Percentiles rank a stretch among this genome's conserved stretches.
These are phyloP conservation scores for Heterobasidion irregulare DNA, from an alignment of 1,284 basidiomycete species.

Conservation along the genomic window DNA sequence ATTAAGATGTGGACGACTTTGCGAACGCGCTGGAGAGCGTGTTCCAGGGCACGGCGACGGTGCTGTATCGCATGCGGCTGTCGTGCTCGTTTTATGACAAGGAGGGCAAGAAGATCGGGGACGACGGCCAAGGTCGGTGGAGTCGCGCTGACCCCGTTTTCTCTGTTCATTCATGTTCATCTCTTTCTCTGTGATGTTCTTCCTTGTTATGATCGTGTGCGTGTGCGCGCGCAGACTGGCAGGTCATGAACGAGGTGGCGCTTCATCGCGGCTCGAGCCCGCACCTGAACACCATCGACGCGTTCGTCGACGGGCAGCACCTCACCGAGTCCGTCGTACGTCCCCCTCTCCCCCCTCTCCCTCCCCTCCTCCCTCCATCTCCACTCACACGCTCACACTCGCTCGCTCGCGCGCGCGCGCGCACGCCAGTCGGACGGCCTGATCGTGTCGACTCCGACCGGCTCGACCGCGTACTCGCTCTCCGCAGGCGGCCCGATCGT, in stretches of 20 bases:
- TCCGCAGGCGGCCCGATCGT: slow-evolving; percentile 96
- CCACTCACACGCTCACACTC: slow-evolving; percentile 1
- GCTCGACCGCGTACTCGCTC: slow-evolving; percentile 94
- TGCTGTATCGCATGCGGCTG: slow-evolving; percentile 84
- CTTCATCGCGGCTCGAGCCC: slow-evolving; percentile 88
- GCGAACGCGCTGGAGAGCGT: slow-evolving; percentile 72
- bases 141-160: background rate
- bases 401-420: background rate
- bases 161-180: background rate
- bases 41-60: slow-evolving; percentile 65
- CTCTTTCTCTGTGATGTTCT: background rate
- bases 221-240: slow-evolving; percentile 53
- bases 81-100: slow-evolving; percentile 71
- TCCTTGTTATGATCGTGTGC: background rate
- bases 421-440: slow-evolving; percentile 80
- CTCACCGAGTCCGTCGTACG: slow-evolving; percentile 91
- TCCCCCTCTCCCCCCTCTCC: slow-evolving; percentile 13
- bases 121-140: slow-evolving; percentile 45
- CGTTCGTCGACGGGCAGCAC: slow-evolving; percentile 93
- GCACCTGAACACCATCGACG: slow-evolving; percentile 91
- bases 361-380: background rate
- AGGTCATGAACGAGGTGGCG: slow-evolving; percentile 97
- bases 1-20: slow-evolving; percentile 74
- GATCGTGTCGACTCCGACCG: slow-evolving; percentile 93
- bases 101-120: slow-evolving; percentile 46